A percentile compares a stretch with the other conserved stretches of the same genome.
Evolutionary conservation across 2,329 filamentous ascomycete genomes (phyloP).

Genomic region (Stachybotrys chartarum): DNA sequence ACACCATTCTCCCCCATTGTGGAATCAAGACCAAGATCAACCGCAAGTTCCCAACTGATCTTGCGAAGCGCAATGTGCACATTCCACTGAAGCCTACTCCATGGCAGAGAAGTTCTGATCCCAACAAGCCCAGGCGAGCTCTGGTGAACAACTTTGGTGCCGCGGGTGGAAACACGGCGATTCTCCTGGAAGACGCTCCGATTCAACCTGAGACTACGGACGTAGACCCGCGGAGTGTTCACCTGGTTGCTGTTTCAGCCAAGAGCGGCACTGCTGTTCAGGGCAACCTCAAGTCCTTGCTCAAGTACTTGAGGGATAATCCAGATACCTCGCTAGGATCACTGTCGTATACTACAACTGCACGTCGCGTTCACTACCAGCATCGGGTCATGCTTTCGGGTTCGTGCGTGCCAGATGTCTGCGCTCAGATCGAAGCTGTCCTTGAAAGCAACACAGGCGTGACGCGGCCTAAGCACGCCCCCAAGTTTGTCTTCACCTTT

Average conservation of each 20-base stretch:
- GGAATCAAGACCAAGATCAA: slow-evolving; percentile 46
- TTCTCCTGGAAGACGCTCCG: slow-evolving; percentile 53
- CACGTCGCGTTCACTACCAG: slow-evolving; percentile 15
- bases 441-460: not conserved
- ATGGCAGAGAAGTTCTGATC: slow-evolving; percentile 15
- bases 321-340: slow-evolving; percentile 31
- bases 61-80: slow-evolving; percentile 33
- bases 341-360: slow-evolving; percentile 39
- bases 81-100: slow-evolving; percentile 47
- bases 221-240: slow-evolving; percentile 33
- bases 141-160: slow-evolving; percentile 66
- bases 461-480: not conserved
- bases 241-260: slow-evolving; percentile 8
- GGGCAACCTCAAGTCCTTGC: slow-evolving; percentile 14
- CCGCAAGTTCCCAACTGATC: slow-evolving; percentile 29
- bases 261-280: slow-evolving; percentile 14
- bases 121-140: slow-evolving; percentile 32
- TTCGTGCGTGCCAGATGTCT: not conserved
- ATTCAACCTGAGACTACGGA: slow-evolving; percentile 12
- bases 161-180: slow-evolving; percentile 63
- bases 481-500: slow-evolving; percentile 32
- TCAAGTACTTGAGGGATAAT: slow-evolving; percentile 34
- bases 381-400: not conserved
- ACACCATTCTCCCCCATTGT: slow-evolving; percentile 41
- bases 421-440: not conserved